These are phyloP conservation scores for Dioscorea dumetorum DNA, from an alignment of 106 monocot species.

Conservation along the genomic window DNA sequence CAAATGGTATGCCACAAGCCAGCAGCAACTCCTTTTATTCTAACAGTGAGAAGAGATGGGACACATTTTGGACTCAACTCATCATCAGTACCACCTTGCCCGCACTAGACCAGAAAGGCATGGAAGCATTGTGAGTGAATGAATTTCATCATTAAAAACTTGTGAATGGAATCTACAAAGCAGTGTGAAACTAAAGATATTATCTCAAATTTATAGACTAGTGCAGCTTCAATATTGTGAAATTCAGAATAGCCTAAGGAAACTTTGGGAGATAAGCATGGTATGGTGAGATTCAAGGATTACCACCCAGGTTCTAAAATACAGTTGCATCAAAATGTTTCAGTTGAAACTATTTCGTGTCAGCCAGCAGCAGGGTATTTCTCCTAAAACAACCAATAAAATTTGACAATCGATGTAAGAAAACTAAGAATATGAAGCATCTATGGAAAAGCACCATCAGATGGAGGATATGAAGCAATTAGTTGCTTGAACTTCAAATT, in stretches of 20 bases:
- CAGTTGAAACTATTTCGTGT: no score
- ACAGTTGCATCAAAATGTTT: no score
- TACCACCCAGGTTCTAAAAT: no score
- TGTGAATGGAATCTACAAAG: not conserved
- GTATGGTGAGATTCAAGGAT: not conserved
- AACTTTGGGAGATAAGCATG: not conserved
- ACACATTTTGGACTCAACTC: constrained; percentile 87
- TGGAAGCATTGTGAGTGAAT: constrained; percentile 7
- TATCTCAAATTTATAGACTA: constrained; percentile 34
- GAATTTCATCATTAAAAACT: not conserved
- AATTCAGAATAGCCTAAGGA: constrained; percentile 18
- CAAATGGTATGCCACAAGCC: constrained; percentile 97
- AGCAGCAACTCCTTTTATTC: constrained; percentile 63
- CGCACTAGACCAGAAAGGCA: constrained; percentile 48
- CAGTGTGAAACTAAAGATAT: constrained; percentile 5
- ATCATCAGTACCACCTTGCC: constrained; percentile 91
- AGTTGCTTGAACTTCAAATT: no score
- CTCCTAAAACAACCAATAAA: no score
- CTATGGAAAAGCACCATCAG: no score
- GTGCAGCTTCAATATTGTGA: constrained; percentile 57
- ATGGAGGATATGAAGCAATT: no score
- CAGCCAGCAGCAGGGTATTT: no score
- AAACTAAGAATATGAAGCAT: no score
- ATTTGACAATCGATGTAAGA: no score
- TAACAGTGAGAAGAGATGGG: constrained; percentile 73